A percentile compares a stretch with the other conserved stretches of the same genome.
phyloP scores from a whole-genome alignment of 108 stramenopile species.

The Skeletonema potamos region DNA sequence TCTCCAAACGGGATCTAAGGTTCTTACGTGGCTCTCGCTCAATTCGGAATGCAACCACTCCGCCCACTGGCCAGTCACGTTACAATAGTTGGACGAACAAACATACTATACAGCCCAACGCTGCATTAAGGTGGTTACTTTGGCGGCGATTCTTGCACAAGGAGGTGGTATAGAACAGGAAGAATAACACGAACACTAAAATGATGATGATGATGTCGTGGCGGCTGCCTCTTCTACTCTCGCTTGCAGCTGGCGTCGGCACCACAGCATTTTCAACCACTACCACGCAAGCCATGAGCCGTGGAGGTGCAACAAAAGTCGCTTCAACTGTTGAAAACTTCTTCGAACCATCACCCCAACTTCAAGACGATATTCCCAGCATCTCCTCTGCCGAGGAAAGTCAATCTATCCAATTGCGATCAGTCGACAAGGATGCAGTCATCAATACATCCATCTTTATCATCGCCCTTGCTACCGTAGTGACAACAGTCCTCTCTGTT shows the following conservation, averaged over 20 bases:
- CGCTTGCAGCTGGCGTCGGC: background rate
- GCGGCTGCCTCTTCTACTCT: background rate
- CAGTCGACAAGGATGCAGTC: constrained; percentile 10
- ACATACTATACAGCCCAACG: too few relatives aligned
- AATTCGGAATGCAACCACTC: too few relatives aligned
- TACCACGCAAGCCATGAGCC: background rate
- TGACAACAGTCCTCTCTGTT: constrained; percentile 31
- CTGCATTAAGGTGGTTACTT: too few relatives aligned
- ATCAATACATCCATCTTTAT: constrained; percentile 37
- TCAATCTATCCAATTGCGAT: constrained; percentile 17
- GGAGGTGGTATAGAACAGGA: too few relatives aligned
- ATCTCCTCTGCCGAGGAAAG: background rate
- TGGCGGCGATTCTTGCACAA: too few relatives aligned
- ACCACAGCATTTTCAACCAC: background rate
- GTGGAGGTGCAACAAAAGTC: background rate
- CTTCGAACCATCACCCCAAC: background rate
- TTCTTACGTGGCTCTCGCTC: too few relatives aligned
- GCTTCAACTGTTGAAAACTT: background rate
- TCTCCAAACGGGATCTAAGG: too few relatives aligned
- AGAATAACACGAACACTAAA: background rate
- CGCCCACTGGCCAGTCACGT: too few relatives aligned
- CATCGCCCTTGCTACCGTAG: constrained; percentile 12
- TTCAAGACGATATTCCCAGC: background rate
- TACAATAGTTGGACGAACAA: too few relatives aligned
- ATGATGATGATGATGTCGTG: background rate